A percentile compares a stretch with the other conserved stretches of the same genome.
Evolutionary conservation across 495 filamentous ascomycete species (phyloP).

Genomic region (Thermothielavioides terrestris): DNA sequence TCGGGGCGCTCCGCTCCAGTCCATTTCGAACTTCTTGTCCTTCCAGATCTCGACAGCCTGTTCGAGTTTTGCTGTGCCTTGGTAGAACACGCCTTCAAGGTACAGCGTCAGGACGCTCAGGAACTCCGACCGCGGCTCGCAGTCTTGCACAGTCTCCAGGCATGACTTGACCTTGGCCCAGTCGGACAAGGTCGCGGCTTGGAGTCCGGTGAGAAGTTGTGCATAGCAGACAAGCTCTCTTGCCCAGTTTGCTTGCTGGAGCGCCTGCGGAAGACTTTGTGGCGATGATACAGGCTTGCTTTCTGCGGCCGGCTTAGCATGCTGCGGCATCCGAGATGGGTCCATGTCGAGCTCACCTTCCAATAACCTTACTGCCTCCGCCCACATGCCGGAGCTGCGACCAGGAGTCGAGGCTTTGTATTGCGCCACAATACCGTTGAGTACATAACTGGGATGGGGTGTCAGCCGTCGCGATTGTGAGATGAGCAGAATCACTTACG

Average conservation of each 20-base stretch:
- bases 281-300: conserved; percentile 18
- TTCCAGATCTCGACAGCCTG: conserved; percentile 58
- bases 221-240: conserved; percentile 38
- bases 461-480: background rate
- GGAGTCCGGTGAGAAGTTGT: conserved; percentile 39
- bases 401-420: conserved; percentile 56
- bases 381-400: conserved; percentile 45
- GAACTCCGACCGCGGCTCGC: conserved; percentile 24
- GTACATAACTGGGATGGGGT: conserved; percentile 29
- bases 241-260: conserved; percentile 35
- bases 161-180: conserved; percentile 38
- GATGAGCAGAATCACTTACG: conserved; percentile 29
- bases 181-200: conserved; percentile 36
- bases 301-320: conserved; percentile 24
- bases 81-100: conserved; percentile 64
- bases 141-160: conserved; percentile 30
- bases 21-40: conserved; percentile 47
- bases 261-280: conserved; percentile 37
- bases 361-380: conserved; percentile 30
- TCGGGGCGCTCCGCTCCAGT: conserved; percentile 30
- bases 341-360: conserved; percentile 11
- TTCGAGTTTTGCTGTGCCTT: conserved; percentile 65
- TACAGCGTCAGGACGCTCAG: conserved; percentile 48
- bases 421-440: conserved; percentile 62
- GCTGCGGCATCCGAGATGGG: no score